Conservation (phyloP, 192 early-diverging fungal genomes). For the Podila clonocystis region DNA sequence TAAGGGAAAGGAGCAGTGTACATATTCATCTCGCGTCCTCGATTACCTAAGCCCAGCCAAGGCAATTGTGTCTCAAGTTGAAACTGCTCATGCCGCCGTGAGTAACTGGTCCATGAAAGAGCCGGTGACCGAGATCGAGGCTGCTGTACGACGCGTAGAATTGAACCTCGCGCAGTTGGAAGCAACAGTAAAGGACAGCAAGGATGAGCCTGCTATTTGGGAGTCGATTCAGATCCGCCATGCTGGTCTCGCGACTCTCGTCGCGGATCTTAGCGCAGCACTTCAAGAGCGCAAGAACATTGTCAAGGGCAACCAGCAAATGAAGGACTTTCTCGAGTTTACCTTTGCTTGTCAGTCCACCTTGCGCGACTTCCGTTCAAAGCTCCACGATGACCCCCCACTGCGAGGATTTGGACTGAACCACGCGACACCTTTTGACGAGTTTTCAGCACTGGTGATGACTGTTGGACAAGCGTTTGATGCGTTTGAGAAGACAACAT, state of each 20-base stretch:
- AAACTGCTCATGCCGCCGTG: constrained; percentile 21
- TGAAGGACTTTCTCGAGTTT: constrained; percentile 32
- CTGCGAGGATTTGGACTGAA: constrained; percentile 22
- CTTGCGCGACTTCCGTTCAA: constrained; percentile 28
- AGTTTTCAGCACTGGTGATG: constrained; percentile 12
- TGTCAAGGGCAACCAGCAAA: constrained; percentile 24
- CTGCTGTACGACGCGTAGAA: constrained; percentile 14
- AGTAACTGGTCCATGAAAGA: constrained; percentile 24
- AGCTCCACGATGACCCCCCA: constrained; percentile 24
- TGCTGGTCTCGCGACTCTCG: constrained; percentile 21
- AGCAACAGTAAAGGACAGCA: constrained; percentile 13
- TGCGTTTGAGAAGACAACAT: constrained; percentile 22
- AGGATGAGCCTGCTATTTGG: constrained; percentile 27
- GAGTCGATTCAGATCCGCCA: constrained; percentile 44
- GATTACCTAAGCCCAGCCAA: constrained; percentile 25
- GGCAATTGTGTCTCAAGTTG: constrained; percentile 19
- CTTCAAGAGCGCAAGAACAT: constrained; percentile 35
- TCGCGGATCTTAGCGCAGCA: constrained; percentile 23
- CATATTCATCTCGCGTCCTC: constrained; percentile 32
- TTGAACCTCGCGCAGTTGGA: constrained; percentile 14
- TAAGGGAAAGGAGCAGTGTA: constrained; percentile 21
- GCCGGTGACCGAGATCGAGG: constrained; percentile 19
- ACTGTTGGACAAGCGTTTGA: constrained; percentile 22
- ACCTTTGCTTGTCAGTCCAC: constrained; percentile 21
- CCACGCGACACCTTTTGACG: constrained; percentile 17